A percentile compares a stretch with the other conserved stretches of the same genome.
Evolutionary conservation across 208 protist species (phyloP).

Genomic region (Porcisia hertigi): DNA sequence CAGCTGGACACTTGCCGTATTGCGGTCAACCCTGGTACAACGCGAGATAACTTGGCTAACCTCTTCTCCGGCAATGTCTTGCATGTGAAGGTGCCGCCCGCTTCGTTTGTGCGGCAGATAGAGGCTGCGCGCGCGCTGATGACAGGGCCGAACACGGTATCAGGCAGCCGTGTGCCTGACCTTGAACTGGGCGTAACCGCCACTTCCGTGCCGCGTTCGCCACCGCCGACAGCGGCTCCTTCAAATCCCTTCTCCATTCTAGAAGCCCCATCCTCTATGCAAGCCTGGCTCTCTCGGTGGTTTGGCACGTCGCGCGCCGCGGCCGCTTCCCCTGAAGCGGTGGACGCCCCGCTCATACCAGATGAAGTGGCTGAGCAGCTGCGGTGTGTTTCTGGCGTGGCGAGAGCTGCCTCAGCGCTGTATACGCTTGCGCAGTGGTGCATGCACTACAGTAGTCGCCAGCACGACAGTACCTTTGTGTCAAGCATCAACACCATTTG

Average conservation of each 20-base stretch:
- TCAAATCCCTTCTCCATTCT: not conserved
- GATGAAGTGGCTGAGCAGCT: constrained; percentile 17
- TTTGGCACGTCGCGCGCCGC: not conserved
- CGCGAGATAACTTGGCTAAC: constrained; percentile 70
- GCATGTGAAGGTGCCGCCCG: constrained; percentile 80
- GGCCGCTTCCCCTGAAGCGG: not conserved
- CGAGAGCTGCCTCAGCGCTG: not conserved
- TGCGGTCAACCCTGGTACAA: constrained; percentile 80
- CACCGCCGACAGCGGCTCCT: not conserved
- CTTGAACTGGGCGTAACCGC: not conserved
- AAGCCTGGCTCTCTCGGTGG: not conserved
- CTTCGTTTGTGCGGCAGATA: constrained; percentile 57
- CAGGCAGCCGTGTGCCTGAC: not conserved
- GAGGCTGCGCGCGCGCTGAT: constrained; percentile 27
- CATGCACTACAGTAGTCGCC: constrained; percentile 47
- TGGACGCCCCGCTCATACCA: not conserved
- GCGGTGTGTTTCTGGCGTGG: not conserved
- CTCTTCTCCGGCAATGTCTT: constrained; percentile 70
- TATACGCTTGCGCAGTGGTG: constrained; percentile 21
- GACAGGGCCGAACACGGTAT: not conserved
- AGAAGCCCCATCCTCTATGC: not conserved
- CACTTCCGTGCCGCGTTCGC: not conserved
- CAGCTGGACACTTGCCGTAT: constrained; percentile 72
- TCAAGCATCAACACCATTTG: constrained; percentile 81
- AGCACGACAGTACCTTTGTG: constrained; percentile 83